A percentile compares a stretch with the other conserved stretches of the same genome.
Conservation (phyloP, 495 filamentous ascomycete genomes). For the Podospora sp. region DNA sequence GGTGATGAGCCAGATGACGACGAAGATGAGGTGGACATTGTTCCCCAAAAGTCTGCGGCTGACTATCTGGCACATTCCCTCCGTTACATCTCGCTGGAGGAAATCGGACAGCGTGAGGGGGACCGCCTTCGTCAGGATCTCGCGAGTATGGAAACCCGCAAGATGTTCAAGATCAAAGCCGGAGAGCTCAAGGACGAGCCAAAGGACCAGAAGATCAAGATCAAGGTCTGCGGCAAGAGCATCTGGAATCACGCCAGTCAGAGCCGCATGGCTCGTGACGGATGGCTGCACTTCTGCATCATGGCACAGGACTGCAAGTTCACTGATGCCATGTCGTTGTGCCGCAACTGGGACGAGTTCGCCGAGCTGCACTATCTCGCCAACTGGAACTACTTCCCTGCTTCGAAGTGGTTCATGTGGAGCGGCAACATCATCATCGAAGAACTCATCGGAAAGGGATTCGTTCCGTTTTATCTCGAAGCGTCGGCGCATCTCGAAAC, state of each 20-base stretch:
- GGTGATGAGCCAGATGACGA: constrained; percentile 41
- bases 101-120: neutral
- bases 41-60: constrained; percentile 21
- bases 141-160: constrained; percentile 3
- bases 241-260: constrained; percentile 61
- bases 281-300: constrained; percentile 59
- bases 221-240: constrained; percentile 53
- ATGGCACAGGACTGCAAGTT: constrained; percentile 54
- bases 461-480: constrained; percentile 48
- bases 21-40: constrained; percentile 25
- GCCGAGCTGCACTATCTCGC: constrained; percentile 52
- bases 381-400: constrained; percentile 54
- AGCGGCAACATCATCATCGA: constrained; percentile 40
- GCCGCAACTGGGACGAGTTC: constrained; percentile 59
- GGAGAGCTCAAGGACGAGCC: constrained; percentile 19
- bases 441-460: constrained; percentile 47
- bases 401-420: constrained; percentile 49
- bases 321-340: constrained; percentile 51
- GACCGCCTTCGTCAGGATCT: neutral
- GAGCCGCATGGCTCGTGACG: constrained; percentile 50
- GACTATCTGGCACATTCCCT: constrained; percentile 31
- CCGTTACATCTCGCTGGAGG: constrained; percentile 30
- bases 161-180: constrained; percentile 10
- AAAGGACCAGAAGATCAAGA: constrained; percentile 43
- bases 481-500: constrained; percentile 36